Evolutionary conservation across 148 eudicot genomes (phyloP), one percentile per base, ranked within the genome.

Genomic region (Limonium bicolor): DNA sequence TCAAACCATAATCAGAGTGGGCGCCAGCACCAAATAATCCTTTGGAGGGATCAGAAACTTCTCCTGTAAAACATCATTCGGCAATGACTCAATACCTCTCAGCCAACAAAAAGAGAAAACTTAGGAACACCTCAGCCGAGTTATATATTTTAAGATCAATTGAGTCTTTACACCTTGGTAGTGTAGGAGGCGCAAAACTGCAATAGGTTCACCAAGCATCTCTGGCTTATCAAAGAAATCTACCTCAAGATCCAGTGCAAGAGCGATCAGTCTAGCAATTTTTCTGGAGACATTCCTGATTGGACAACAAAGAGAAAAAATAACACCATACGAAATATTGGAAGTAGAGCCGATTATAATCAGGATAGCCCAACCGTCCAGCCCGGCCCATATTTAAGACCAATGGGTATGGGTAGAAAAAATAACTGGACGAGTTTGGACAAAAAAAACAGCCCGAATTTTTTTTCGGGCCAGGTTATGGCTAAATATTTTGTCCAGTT

Each of bases 1-100:
- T 62, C 49, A 90, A 64, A 50, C 95, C 99, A 45, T 41, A 85
- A 60, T 90, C 94, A 61, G 99, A 63, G 64, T 90, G 99, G 34
- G 95, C 94, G 46, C 99, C 99, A 30, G 99, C 95, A 54, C 94
- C 99, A 46, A 36, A 90, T 52, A 78, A 63, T 68, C 99, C 99
- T 49, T 78, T 85, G 20, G 51, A 51, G 4, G 82, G 70, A 55
- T 85, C 95, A 34, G 99, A 85, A 38, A 73, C 53, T 71, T 45
- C 72, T 60, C 75, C 88, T 90, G 41, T 25, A 51, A 20, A 46
- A 22, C 42, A 55, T 32, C 27, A 12, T 31, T 1, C 20, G 20
- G 20, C 23, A 48, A 48, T 31, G 18, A 23, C 8, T 42, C 27
- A 42, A 16, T 40, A 20, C 22, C n/a, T n/a, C n/a, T n/a, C n/a